phyloP scores from a whole-genome alignment of 352 stramenopile species.

The Globisporangium splendens region DNA sequence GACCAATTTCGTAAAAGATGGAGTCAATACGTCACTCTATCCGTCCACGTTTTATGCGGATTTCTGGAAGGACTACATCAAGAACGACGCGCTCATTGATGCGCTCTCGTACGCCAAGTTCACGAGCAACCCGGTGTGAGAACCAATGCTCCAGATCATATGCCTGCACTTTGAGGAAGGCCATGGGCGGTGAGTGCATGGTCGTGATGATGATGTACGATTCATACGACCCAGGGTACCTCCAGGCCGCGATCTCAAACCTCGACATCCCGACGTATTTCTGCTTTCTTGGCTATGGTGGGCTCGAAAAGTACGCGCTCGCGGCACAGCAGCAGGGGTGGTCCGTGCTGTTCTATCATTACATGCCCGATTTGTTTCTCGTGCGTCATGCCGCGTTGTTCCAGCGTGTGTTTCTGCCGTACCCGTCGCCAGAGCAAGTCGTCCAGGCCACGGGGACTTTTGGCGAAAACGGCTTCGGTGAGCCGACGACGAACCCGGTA shows the following conservation, averaged over 20 bases:
- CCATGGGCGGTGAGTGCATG: slow-evolving; percentile 26
- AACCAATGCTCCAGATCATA: slow-evolving; percentile 38
- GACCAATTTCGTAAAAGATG: slow-evolving; percentile 26
- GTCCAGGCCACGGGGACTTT: slow-evolving; percentile 32
- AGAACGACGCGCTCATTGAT: slow-evolving; percentile 31
- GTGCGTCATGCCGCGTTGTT: slow-evolving; percentile 30
- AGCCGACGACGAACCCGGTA: slow-evolving; percentile 37
- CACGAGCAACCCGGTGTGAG: slow-evolving; percentile 30
- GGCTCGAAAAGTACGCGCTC: slow-evolving; percentile 28
- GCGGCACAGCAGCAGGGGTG: slow-evolving; percentile 16
- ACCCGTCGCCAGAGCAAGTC: slow-evolving; percentile 22
- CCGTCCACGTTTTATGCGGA: slow-evolving; percentile 23
- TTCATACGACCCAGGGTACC: slow-evolving; percentile 38
- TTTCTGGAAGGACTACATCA: slow-evolving; percentile 53
- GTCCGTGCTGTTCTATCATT: slow-evolving; percentile 56
- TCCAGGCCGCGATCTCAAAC: slow-evolving; percentile 44
- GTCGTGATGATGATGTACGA: slow-evolving; percentile 45
- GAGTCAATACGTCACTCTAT: neutral
- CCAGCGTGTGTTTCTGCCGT: slow-evolving; percentile 39
- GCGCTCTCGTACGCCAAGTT: slow-evolving; percentile 21
- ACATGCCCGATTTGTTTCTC: slow-evolving; percentile 46
- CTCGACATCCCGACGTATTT: slow-evolving; percentile 54
- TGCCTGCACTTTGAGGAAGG: slow-evolving; percentile 41
- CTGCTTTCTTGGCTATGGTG: slow-evolving; percentile 50
- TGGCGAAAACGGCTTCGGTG: slow-evolving; percentile 47